Evolutionary conservation across 305 asterid species (phyloP).

Genomic region (Salvia sclarea): DNA sequence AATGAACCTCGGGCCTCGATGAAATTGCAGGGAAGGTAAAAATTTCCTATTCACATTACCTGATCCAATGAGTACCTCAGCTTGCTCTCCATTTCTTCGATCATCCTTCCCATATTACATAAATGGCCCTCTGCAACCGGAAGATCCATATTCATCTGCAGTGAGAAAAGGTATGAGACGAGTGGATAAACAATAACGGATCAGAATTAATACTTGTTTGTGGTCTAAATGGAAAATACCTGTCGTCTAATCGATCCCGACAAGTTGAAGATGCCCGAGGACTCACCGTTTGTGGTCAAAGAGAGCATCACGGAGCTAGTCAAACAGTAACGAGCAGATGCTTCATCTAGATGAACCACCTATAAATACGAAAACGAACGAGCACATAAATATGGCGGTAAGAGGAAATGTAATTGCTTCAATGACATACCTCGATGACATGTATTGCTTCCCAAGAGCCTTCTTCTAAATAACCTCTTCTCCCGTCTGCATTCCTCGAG

Average conservation of each 20-base stretch:
- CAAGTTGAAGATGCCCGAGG: constrained; percentile 85
- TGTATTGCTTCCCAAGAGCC: constrained; percentile 99
- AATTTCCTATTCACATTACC: constrained; percentile 39
- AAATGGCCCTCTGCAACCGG: constrained; percentile 86
- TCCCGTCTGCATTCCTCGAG: constrained; percentile 76
- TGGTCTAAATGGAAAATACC: constrained; percentile 42
- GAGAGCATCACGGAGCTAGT: constrained; percentile 96
- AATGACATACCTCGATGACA: constrained; percentile 77
- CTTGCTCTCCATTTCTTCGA: constrained; percentile 97
- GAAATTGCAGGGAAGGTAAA: not conserved
- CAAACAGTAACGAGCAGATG: constrained; percentile 73
- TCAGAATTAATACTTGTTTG: not conserved
- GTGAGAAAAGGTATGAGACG: constrained; percentile 1
- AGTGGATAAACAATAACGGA: not conserved
- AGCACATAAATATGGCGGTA: constrained; percentile 1
- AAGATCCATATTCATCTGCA: constrained; percentile 84
- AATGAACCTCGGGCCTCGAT: not conserved
- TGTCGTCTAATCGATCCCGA: constrained; percentile 99
- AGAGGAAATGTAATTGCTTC: constrained; percentile 16
- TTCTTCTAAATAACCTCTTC: constrained; percentile 87
- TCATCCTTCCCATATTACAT: constrained; percentile 96
- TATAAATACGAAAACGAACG: constrained; percentile 34
- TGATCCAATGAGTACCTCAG: constrained; percentile 93
- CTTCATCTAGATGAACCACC: constrained; percentile 87
- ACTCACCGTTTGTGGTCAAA: constrained; percentile 78